A percentile compares a stretch with the other conserved stretches of the same genome.
Evolutionary conservation across 768 basidiomycete genomes (phyloP).

Genomic region (Lactifluus piperatus): DNA sequence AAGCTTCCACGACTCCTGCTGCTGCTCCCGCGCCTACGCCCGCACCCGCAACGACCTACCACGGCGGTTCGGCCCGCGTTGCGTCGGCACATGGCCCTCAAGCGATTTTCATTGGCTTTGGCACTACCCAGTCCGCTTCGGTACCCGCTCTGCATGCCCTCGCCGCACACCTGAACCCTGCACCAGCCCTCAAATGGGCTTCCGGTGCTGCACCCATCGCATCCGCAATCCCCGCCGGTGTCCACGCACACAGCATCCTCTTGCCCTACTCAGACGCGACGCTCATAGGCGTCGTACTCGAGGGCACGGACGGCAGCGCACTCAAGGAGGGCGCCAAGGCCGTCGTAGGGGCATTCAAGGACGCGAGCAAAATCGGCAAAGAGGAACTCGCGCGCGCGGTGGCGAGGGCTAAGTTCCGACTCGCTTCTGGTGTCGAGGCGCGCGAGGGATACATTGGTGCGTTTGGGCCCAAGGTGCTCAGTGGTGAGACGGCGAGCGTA

Average conservation of each 20-base stretch:
- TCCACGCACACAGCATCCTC: constrained; percentile 65
- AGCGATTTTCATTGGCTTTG: constrained; percentile 85
- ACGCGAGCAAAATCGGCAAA: constrained; percentile 38
- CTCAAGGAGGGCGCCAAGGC: constrained; percentile 61
- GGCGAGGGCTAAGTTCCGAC: constrained; percentile 81
- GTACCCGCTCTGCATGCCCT: constrained; percentile 72
- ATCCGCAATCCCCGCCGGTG: constrained; percentile 44
- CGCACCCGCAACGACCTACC: constrained; percentile 43
- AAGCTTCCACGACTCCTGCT: constrained; percentile 32
- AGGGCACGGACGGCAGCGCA: constrained; percentile 51
- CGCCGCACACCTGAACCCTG: constrained; percentile 69
- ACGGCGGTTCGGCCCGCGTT: constrained; percentile 84
- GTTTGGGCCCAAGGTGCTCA: constrained; percentile 60
- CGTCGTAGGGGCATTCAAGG: constrained; percentile 60
- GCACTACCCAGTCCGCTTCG: constrained; percentile 53
- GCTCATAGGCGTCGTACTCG: constrained; percentile 75
- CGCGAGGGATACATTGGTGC: constrained; percentile 55
- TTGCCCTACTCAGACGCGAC: constrained; percentile 89
- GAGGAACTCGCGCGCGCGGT: constrained; percentile 76
- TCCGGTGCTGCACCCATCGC: constrained; percentile 62
- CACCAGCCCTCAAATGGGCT: constrained; percentile 82
- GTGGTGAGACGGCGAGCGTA: constrained; percentile 46
- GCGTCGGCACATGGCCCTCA: constrained; percentile 48
- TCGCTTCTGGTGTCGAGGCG: constrained; percentile 61
- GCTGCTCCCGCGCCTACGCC: constrained; percentile 29